phyloP scores from a whole-genome alignment of 208 protist genomes.

The Trypanosomatidae sp. region DNA sequence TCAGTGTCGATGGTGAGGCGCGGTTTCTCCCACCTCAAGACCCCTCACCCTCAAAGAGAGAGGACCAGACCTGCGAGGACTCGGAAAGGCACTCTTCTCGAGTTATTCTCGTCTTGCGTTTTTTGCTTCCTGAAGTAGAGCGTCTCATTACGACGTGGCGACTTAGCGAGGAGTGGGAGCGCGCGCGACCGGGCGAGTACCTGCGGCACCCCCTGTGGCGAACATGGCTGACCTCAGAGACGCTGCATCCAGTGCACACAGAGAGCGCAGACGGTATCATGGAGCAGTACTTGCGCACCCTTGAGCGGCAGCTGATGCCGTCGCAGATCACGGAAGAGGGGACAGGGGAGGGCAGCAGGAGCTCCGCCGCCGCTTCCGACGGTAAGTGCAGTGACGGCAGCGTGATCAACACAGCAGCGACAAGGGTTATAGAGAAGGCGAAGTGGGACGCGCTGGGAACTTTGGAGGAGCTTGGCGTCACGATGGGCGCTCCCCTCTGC shows the following conservation, averaged over 20 bases:
- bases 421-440: neutral
- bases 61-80: neutral
- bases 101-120: constrained; percentile 30
- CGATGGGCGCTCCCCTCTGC: constrained; percentile 22
- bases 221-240: constrained; percentile 19
- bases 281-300: constrained; percentile 26
- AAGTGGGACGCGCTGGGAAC: neutral
- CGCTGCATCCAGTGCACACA: constrained; percentile 26
- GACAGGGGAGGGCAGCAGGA: neutral
- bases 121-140: constrained; percentile 45
- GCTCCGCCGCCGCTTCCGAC: neutral
- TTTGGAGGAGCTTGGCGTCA: neutral
- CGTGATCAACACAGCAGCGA: neutral
- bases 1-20: neutral
- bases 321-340: neutral
- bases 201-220: constrained; percentile 38
- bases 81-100: neutral
- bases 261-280: constrained; percentile 25
- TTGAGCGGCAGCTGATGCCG: constrained; percentile 10
- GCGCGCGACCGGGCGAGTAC: constrained; percentile 25
- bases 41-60: neutral
- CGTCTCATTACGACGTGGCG: constrained; percentile 51
- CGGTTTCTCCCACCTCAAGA: neutral
- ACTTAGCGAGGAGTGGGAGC: constrained; percentile 46
- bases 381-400: neutral